A percentile compares a stretch with the other conserved stretches of the same genome.
Evolutionary conservation across 2,329 filamentous ascomycete species (phyloP).

Genomic region (Hymenoscyphus occultus): DNA sequence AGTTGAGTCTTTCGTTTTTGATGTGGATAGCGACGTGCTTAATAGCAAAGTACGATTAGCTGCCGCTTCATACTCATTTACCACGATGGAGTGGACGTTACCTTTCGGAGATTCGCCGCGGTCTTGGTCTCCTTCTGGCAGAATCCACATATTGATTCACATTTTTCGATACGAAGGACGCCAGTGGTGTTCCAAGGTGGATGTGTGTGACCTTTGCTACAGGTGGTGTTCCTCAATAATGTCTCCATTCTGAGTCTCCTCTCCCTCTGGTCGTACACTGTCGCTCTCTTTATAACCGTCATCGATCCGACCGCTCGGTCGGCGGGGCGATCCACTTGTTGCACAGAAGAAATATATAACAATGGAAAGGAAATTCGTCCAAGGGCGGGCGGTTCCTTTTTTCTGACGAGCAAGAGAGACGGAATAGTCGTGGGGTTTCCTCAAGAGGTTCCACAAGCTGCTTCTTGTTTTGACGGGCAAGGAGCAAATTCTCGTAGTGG

Average conservation of each 20-base stretch:
- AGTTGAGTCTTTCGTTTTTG: slow-evolving; percentile 31
- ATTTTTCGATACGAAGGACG: slow-evolving; percentile 31
- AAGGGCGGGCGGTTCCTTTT: neutral
- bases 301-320: slow-evolving; percentile 14
- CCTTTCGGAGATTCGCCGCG: slow-evolving; percentile 34
- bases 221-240: slow-evolving; percentile 26
- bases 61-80: neutral
- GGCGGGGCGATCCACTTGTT: neutral
- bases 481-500: neutral
- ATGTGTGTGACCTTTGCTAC: slow-evolving; percentile 33
- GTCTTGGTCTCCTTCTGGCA: slow-evolving; percentile 35
- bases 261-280: slow-evolving; percentile 12
- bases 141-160: slow-evolving; percentile 33
- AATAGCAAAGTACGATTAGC: slow-evolving; percentile 4
- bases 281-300: slow-evolving; percentile 8
- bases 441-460: neutral
- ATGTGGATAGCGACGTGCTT: slow-evolving; percentile 35
- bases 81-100: slow-evolving; percentile 2
- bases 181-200: slow-evolving; percentile 33
- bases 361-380: neutral
- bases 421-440: neutral
- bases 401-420: neutral
- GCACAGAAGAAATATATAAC: slow-evolving; percentile 4
- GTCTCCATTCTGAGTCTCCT: slow-evolving; percentile 18
- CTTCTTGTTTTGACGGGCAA: neutral